Evolutionary conservation across 768 basidiomycete genomes (phyloP).

Genomic region (Tephrocybe sp.): DNA sequence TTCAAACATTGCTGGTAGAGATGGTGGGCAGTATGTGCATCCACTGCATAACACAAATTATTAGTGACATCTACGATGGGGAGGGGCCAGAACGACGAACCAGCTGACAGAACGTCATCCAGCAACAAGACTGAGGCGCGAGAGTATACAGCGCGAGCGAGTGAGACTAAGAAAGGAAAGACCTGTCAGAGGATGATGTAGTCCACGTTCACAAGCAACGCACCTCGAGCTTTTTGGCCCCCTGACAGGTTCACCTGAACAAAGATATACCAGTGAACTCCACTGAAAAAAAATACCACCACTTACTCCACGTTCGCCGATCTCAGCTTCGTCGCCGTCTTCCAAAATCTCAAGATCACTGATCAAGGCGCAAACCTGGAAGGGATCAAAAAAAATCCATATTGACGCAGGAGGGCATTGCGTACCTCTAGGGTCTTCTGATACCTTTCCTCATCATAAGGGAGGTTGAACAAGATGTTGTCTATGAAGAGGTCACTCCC

Average conservation of each 20-base stretch:
- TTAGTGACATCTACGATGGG: neutral
- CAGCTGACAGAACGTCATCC: conserved; percentile 74
- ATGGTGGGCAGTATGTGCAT: conserved; percentile 91
- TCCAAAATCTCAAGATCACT: conserved; percentile 80
- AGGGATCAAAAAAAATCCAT: neutral
- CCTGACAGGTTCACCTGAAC: conserved; percentile 49
- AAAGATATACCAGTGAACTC: neutral
- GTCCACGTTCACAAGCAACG: conserved; percentile 8
- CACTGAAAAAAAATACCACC: neutral
- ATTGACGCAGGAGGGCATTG: conserved; percentile 18
- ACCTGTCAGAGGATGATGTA: neutral
- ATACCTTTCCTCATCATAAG: conserved; percentile 70
- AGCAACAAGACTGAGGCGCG: conserved; percentile 78
- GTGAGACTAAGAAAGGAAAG: conserved; percentile 43
- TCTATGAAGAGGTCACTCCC: conserved; percentile 17
- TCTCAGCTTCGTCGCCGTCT: conserved; percentile 86
- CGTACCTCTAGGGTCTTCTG: conserved; percentile 70
- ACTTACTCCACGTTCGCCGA: conserved; percentile 79
- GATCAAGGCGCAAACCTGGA: conserved; percentile 59
- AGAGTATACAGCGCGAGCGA: conserved; percentile 88
- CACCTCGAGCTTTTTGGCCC: conserved; percentile 68
- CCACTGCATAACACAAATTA: conserved; percentile 47
- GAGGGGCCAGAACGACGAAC: conserved; percentile 22
- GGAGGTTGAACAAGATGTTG: conserved; percentile 75
- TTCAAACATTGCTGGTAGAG: conserved; percentile 81